Evolutionary conservation across 2,329 filamentous ascomycete genomes (phyloP).

Genomic region (Aureobasidium leucospermi): DNA sequence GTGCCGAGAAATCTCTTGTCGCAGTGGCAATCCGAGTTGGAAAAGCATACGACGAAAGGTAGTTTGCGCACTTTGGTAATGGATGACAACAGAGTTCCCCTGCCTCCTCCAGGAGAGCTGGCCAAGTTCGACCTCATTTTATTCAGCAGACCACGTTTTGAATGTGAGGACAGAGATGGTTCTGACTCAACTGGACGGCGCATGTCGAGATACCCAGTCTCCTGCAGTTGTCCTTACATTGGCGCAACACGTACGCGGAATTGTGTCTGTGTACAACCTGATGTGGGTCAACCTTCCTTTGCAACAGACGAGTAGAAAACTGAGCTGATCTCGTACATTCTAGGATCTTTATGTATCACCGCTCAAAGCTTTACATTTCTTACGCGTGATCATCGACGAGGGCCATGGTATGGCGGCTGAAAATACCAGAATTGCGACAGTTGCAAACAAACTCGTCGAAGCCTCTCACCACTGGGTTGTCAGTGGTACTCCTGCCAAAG

Average conservation of each 20-base stretch:
- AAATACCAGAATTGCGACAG: constrained; percentile 49
- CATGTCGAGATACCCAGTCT: constrained; percentile 20
- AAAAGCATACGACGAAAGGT: constrained; percentile 58
- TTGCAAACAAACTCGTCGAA: constrained; percentile 45
- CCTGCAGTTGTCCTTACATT: constrained; percentile 37
- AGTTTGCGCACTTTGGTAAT: constrained; percentile 58
- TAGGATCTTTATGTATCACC: constrained; percentile 48
- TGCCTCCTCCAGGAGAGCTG: constrained; percentile 55
- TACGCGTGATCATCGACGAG: constrained; percentile 86
- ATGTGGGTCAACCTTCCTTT: constrained; percentile 13
- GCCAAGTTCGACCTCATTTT: constrained; percentile 67
- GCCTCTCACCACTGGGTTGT: constrained; percentile 79
- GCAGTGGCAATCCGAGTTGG: constrained; percentile 78
- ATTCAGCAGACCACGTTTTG: constrained; percentile 67
- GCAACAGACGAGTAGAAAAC: neutral
- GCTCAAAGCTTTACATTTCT: constrained; percentile 68
- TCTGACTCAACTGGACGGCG: constrained; percentile 39
- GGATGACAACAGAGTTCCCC: constrained; percentile 40
- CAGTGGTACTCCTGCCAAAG: constrained; percentile 80
- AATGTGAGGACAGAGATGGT: constrained; percentile 53
- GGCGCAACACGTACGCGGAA: constrained; percentile 36
- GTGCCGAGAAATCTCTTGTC: constrained; percentile 75
- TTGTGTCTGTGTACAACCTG: constrained; percentile 37
- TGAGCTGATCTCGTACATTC: neutral
- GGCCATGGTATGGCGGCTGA: constrained; percentile 75